Base-by-base conservation (phyloP, 2,329 filamentous ascomycete genomes). In the Bipolaris sorokiniana region DNA sequence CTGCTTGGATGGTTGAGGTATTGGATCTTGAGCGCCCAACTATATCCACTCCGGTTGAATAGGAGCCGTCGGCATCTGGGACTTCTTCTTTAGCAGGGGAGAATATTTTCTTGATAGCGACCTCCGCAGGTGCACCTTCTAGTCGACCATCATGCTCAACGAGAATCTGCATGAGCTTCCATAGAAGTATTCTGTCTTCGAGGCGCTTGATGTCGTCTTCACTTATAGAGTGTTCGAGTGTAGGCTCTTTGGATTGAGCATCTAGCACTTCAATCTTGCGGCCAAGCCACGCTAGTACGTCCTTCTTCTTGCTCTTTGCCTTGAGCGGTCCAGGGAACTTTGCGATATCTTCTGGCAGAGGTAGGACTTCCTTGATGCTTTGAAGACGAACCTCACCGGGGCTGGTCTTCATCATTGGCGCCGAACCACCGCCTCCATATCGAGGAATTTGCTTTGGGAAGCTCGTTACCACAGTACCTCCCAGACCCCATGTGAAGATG, bases 221-320 rank as follows among this genome's bases (percentile, higher is more conserved):
- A 83, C 72, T 31, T 81, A 82, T 31, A 79, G 81, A 71, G 78
- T 78, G 65, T 78, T 84, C 46, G 79, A 86, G 49, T 79, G 73
- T 51, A 77, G 82, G 67, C 41, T 59, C 65, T 9, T 82, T 76
- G 3, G 77, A 63, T 33, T 77, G 72, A 48, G 73, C 84, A 71
- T 96, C 91, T 34, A 97, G 78, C 0, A 80, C 80, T 36, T 91
- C 88, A 54, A 98, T 94, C 50, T 89, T 91, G 57, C 84, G 81
- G 4, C 83, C 85, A 42, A 99, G 81, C 95, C 96, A 99, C 1
- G 86, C 77, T 41, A 93, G 67, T 0, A 92, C 85, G 52, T 99
- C 94, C 80, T 98, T 99, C 82, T 99, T 99, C 82, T 97, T 98
- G 1, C 88, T 87, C 73, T 97, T 98, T 38, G 88, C 85, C 75